Percentiles rank a stretch among this genome's conserved stretches.
phyloP scores from a whole-genome alignment of 2,329 filamentous ascomycete species.

The Thielaviopsis ethacetica region DNA sequence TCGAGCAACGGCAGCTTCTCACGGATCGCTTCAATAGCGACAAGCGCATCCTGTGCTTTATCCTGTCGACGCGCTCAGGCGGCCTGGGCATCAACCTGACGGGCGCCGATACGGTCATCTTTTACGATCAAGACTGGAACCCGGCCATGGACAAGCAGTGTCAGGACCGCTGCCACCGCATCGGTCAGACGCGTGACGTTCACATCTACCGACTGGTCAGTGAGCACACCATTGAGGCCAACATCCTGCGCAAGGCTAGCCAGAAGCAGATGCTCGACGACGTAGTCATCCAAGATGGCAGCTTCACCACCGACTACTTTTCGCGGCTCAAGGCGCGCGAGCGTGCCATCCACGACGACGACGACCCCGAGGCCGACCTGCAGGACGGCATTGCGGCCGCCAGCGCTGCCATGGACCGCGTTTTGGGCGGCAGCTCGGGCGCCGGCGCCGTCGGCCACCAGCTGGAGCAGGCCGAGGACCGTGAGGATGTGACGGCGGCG shows the following conservation, averaged over 20 bases:
- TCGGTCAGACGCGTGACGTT: conserved; percentile 92
- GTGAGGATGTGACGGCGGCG: conserved; percentile 79
- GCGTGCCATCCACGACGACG: neutral
- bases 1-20: conserved; percentile 86
- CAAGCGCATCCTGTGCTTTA: conserved; percentile 81
- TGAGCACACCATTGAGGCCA: conserved; percentile 91
- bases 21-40: conserved; percentile 97
- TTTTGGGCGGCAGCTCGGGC: conserved; percentile 37
- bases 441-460: conserved; percentile 58
- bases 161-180: conserved; percentile 91
- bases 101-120: conserved; percentile 93
- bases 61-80: conserved; percentile 84
- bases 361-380: conserved; percentile 19
- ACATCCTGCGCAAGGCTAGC: conserved; percentile 89
- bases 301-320: conserved; percentile 95
- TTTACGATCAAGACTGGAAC: conserved; percentile 99
- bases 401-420: conserved; percentile 65
- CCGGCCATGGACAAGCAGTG: conserved; percentile 99
- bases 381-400: conserved; percentile 51
- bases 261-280: conserved; percentile 98
- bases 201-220: conserved; percentile 93
- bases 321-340: conserved; percentile 44
- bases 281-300: conserved; percentile 94
- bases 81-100: conserved; percentile 93
- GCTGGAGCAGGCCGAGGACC: conserved; percentile 81